Evolutionary conservation across 1,284 basidiomycete genomes (phyloP), one percentile per base, ranked within the genome.

Genomic region (Dichomitus squalens): DNA sequence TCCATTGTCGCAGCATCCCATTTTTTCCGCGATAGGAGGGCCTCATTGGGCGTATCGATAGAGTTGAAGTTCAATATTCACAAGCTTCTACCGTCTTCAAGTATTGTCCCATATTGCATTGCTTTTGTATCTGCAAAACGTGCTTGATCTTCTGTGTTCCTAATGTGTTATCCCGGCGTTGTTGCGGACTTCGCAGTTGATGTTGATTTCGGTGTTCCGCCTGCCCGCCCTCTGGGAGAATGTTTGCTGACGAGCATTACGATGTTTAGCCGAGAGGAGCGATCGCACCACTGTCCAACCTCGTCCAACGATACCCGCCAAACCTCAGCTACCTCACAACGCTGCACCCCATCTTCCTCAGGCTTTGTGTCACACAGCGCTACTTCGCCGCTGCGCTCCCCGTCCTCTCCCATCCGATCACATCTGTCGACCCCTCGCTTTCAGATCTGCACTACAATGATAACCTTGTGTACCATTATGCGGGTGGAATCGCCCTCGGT

Each of bases 381-480:
- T 76, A 82, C 61, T 87, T 81, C 64, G 67, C 73, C 33, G 73
- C 78, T 6, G 83, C 83, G 1, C 77, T 87, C n/a, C 84, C 81
- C 8, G 71, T 88, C 21, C 82, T 87, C 12, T 68, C 70, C 31
- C 73, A 78, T 7, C 81, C 87, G 6, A 85, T 90, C 55, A 86
- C 86, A 14, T 75, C 79, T 31, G 78, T 87, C 53, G 81, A 84
- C 62, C 77, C 76, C 6, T 64, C 65, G 0, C 67, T 86, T 35
- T 81, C 79, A 33, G 84, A 87, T 56, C 70, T 93, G 55, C 73
- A 72, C 35, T 92, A 92, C 72, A 85, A 82, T 57, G 92, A 93
- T 70, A 88, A 88, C 65, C 77, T 93, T 21, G 72, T 82, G 21
- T 93, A 93, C 68, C 90, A 93, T 73, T 92, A 93, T 68, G 76